These are phyloP conservation scores for Aethionema arabicum DNA, from an alignment of 345 rosid genomes.

Conservation along the genomic window DNA sequence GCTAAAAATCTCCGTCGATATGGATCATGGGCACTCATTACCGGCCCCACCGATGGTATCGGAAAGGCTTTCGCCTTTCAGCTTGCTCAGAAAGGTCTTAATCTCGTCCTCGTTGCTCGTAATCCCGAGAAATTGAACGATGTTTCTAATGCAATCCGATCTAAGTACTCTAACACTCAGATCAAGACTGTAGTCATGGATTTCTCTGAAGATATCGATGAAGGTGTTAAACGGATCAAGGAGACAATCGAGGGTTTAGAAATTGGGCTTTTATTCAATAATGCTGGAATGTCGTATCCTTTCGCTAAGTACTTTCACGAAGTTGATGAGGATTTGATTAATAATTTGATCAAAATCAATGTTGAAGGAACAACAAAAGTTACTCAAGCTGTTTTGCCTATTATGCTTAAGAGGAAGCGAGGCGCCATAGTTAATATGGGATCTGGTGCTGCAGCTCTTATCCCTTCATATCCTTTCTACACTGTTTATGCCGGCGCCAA, in stretches of 20 bases:
- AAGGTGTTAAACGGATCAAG: conserved; percentile 62
- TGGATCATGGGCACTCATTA: conserved; percentile 95
- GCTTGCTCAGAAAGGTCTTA: conserved; percentile 68
- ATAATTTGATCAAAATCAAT: conserved; percentile 64
- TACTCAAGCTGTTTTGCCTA: conserved; percentile 75
- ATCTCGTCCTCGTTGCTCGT: conserved; percentile 81
- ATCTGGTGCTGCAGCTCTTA: conserved; percentile 83
- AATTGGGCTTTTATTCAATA: conserved; percentile 78
- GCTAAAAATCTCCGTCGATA: conserved; percentile 75
- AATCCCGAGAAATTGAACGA: conserved; percentile 65
- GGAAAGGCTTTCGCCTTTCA: conserved; percentile 89
- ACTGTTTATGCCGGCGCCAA: conserved; percentile 88
- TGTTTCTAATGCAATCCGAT: conserved; percentile 57
- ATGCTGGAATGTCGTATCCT: conserved; percentile 91
- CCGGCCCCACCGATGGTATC: conserved; percentile 94
- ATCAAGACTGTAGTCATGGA: conserved; percentile 75
- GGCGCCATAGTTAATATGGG: conserved; percentile 97
- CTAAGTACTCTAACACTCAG: conserved; percentile 49
- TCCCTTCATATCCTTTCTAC: conserved; percentile 96
- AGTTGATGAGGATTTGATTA: conserved; percentile 67
- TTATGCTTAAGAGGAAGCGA: conserved; percentile 78
- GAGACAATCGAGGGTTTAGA: conserved; percentile 72
- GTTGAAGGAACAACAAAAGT: conserved; percentile 94
- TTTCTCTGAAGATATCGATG: conserved; percentile 80
- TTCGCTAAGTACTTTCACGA: conserved; percentile 94